phyloP scores from a whole-genome alignment of 1,139 yeast genomes.

The Magnusiomyces sp. region DNA sequence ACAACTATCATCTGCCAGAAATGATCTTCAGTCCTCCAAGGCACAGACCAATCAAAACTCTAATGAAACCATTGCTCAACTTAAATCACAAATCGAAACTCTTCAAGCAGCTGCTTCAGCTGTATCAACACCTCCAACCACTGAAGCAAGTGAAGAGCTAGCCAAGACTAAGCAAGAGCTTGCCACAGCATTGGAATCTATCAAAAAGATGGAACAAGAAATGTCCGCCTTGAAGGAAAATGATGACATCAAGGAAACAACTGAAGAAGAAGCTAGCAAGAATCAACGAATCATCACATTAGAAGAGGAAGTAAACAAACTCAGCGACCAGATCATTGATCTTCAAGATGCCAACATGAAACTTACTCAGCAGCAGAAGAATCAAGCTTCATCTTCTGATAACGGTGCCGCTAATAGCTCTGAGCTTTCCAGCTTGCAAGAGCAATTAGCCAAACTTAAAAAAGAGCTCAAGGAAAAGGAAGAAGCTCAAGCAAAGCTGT shows the following conservation, averaged over 20 bases:
- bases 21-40: constrained; percentile 21
- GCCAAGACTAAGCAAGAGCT: neutral
- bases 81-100: neutral
- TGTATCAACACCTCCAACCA: neutral
- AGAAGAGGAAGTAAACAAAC: constrained; percentile 22
- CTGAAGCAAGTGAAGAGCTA: neutral
- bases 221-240: neutral
- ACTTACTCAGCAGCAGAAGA: neutral
- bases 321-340: constrained; percentile 20
- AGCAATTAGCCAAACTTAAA: constrained; percentile 11
- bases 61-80: neutral
- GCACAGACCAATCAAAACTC: neutral
- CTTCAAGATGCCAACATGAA: constrained; percentile 12
- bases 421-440: constrained; percentile 10
- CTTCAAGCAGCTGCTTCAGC: neutral
- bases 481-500: neutral
- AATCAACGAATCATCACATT: constrained; percentile 22
- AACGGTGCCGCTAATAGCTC: constrained; percentile 7
- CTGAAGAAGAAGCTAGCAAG: constrained; percentile 18
- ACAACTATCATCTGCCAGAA: constrained; percentile 13
- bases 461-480: constrained; percentile 10
- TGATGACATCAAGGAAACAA: neutral
- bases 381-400: neutral
- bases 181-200: neutral
- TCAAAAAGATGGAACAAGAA: constrained; percentile 16